Conservation (phyloP, 2,329 filamentous ascomycete genomes). For the Diplodia mutila region DNA sequence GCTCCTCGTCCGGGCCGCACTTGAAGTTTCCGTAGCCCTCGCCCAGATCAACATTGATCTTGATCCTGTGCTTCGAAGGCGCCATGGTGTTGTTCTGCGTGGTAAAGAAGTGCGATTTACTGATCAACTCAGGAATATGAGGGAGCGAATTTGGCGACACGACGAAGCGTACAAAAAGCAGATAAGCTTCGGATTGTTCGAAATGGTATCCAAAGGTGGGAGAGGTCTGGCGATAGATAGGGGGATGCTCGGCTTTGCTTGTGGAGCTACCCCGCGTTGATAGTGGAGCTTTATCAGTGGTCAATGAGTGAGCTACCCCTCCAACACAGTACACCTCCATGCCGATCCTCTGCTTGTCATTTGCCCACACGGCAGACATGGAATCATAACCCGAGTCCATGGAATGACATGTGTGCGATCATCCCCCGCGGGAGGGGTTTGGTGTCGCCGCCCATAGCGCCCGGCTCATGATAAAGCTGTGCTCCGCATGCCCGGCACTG, state of each 20-base stretch:
- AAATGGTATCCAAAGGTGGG: conserved; percentile 6
- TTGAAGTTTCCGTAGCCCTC: conserved; percentile 58
- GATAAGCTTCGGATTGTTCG: not conserved
- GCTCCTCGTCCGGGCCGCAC: conserved; percentile 59
- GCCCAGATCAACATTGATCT: conserved; percentile 59
- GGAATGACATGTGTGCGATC: not conserved
- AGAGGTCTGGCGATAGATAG: conserved; percentile 4
- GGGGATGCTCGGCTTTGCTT: not conserved
- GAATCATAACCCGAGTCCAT: not conserved
- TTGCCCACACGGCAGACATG: not conserved
- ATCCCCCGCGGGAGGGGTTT: not conserved
- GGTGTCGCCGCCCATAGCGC: conserved; percentile 6
- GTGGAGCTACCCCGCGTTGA: conserved; percentile 16
- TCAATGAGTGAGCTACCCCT: conserved; percentile 4
- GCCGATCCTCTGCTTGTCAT: conserved; percentile 6
- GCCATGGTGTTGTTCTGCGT: conserved; percentile 43
- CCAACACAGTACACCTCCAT: not conserved
- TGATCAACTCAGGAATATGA: not conserved
- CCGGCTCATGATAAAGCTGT: not conserved
- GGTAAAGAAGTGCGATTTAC: no score
- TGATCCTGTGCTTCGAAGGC: conserved; percentile 56
- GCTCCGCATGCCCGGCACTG: not conserved
- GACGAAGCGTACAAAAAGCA: not conserved
- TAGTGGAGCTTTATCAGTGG: conserved; percentile 9
- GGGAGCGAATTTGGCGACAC: not conserved